Base-by-base conservation (phyloP, 495 filamentous ascomycete genomes). In the Parathielavia appendiculata region DNA sequence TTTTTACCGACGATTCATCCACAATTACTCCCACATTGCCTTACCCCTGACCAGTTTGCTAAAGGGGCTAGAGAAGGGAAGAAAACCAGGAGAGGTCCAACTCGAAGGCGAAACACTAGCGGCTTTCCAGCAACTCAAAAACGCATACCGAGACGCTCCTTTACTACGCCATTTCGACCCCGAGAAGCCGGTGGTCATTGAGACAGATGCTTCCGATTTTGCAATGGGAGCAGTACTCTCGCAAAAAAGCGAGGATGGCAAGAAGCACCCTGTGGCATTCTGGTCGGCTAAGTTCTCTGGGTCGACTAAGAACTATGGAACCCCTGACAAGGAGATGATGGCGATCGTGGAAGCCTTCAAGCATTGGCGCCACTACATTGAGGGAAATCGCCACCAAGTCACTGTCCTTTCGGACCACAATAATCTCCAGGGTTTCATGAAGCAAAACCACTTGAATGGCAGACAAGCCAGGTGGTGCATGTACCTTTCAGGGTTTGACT, bases 221-320 rank as follows among this genome's bases (percentile, higher is more conserved):
- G 23, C 50, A 0, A 12, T 40, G 13, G 48, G 49, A 0, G 47
- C 39, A 0, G 13, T 23, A 0, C 19, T 45, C 3, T 9, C 22
- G 12, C 36, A 51, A 16, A 0, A 17, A 0, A 22, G 23, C 16
- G 46, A 60, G 0, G 38, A 56, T 13, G 51, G 46, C 5, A 1
- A 44, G 4, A 23, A 53, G 0, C 39, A 51, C 4, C 52, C 38
- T 0, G 7, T 54, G 0, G 48, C 43, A 0, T 66, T 51, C 46
- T 63, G 41, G n/a, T 63, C 44, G 1, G 62, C 64, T n/a, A 63
- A 48, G 41, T 51, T 57, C 36, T 49, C 34, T 1, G 43, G 10
- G 39, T 34, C 47, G 0, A 45, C 60, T 47, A 30, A 40, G 13
- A 66, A 69, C 39, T 69, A 69, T 51, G 14, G 32, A 4, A 68